Conservation (phyloP, 2,329 filamentous ascomycete species). For the Byssothecium circinans region DNA sequence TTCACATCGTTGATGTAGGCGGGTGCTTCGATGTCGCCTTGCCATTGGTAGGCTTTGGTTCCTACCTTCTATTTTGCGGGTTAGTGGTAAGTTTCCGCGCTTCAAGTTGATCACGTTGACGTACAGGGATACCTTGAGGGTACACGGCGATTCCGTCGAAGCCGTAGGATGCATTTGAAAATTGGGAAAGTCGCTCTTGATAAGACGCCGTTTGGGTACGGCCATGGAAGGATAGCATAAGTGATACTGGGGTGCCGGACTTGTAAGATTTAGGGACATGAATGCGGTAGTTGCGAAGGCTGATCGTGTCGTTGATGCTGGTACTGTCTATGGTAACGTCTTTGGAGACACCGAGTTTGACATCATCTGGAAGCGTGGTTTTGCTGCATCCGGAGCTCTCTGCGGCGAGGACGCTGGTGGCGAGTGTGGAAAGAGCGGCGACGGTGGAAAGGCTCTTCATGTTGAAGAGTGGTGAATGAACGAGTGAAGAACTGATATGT, state of each 20-base stretch:
- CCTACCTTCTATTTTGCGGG: background rate
- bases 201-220: slow-evolving; percentile 40
- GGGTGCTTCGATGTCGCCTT: slow-evolving; percentile 47
- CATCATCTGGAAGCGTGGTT: slow-evolving; percentile 14
- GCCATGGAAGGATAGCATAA: slow-evolving; percentile 56
- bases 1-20: slow-evolving; percentile 47
- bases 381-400: slow-evolving; percentile 13
- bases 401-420: background rate
- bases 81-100: background rate
- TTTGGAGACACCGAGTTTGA: slow-evolving; percentile 26
- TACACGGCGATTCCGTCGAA: slow-evolving; percentile 51
- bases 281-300: slow-evolving; percentile 40
- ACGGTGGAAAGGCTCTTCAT: background rate
- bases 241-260: slow-evolving; percentile 36
- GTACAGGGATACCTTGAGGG: slow-evolving; percentile 44
- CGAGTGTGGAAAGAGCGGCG: background rate
- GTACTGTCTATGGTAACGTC: slow-evolving; percentile 29
- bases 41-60: slow-evolving; percentile 38
- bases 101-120: background rate
- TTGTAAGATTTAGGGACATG: slow-evolving; percentile 47
- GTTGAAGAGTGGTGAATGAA: background rate
- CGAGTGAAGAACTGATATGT: too few relatives aligned
- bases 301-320: slow-evolving; percentile 21
- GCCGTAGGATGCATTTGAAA: slow-evolving; percentile 50
- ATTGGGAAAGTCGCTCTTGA: slow-evolving; percentile 49